These are phyloP conservation scores for Yarrowia sp. DNA, from an alignment of 805 yeast genomes.

Conservation along the genomic window DNA sequence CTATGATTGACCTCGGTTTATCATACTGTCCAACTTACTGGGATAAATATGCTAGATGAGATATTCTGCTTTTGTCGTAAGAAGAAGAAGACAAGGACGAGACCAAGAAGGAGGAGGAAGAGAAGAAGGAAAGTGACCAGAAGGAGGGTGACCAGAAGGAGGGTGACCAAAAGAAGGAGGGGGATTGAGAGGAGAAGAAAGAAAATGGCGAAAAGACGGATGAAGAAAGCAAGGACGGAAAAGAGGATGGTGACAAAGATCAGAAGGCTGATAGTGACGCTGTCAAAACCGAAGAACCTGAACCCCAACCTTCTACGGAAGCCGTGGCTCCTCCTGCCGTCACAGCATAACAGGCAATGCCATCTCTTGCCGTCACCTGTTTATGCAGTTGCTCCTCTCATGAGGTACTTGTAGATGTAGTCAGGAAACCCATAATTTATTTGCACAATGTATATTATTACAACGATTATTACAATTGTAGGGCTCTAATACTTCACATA, in stretches of 20 bases:
- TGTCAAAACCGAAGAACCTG: slow-evolving; percentile 2
- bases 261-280: neutral
- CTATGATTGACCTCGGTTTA: too few relatives aligned
- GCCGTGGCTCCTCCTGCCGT: neutral
- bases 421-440: neutral
- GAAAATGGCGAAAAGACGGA: neutral
- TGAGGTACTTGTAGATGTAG: too few relatives aligned
- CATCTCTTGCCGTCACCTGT: too few relatives aligned
- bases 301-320: neutral
- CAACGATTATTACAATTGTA: too few relatives aligned
- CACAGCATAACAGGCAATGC: slow-evolving; percentile 9
- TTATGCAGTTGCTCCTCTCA: too few relatives aligned
- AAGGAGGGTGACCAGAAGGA: neutral
- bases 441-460: neutral
- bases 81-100: slow-evolving; percentile 42
- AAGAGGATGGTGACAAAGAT: neutral
- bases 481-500: too few relatives aligned
- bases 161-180: neutral
- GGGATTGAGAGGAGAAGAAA: neutral
- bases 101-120: neutral
- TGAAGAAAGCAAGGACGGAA: neutral
- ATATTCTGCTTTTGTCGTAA: neutral
- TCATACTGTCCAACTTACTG: too few relatives aligned
- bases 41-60: too few relatives aligned
- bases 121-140: slow-evolving; percentile 1